phyloP scores from a whole-genome alignment of 75 land plant species.

The Cryptomeria japonica region DNA sequence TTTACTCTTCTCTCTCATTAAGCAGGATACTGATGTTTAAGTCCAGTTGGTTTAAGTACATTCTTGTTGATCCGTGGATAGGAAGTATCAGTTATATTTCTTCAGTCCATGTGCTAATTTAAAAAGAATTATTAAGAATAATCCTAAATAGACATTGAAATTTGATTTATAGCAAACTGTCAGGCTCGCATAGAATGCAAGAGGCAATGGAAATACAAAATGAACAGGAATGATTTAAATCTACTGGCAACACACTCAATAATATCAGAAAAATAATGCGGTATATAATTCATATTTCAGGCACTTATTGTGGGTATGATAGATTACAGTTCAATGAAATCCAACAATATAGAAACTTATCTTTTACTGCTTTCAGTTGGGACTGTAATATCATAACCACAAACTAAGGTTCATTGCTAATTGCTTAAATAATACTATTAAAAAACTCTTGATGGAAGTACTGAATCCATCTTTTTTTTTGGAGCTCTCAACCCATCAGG shows the following conservation, averaged over 20 bases:
- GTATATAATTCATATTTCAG: neutral
- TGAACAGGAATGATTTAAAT: neutral
- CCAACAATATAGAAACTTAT: neutral
- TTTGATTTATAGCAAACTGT: neutral
- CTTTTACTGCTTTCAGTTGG: neutral
- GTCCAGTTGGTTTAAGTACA: neutral
- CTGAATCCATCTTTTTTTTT: neutral
- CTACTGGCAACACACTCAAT: neutral
- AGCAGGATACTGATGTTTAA: neutral
- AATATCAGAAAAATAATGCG: neutral
- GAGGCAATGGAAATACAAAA: neutral
- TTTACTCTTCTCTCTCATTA: neutral
- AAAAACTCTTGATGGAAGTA: neutral
- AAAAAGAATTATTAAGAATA: neutral
- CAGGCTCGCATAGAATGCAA: neutral
- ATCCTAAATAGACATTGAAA: neutral
- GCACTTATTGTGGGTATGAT: neutral
- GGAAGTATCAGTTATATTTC: neutral
- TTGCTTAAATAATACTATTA: neutral
- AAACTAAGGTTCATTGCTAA: neutral
- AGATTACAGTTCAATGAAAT: neutral
- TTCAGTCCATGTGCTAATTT: neutral
- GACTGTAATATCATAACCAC: conserved; percentile 2
- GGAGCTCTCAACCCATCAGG: neutral
- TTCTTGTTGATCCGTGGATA: neutral